These are phyloP conservation scores for Trypanosoma grayi DNA, from an alignment of 208 protist genomes.

Conservation along the genomic window DNA sequence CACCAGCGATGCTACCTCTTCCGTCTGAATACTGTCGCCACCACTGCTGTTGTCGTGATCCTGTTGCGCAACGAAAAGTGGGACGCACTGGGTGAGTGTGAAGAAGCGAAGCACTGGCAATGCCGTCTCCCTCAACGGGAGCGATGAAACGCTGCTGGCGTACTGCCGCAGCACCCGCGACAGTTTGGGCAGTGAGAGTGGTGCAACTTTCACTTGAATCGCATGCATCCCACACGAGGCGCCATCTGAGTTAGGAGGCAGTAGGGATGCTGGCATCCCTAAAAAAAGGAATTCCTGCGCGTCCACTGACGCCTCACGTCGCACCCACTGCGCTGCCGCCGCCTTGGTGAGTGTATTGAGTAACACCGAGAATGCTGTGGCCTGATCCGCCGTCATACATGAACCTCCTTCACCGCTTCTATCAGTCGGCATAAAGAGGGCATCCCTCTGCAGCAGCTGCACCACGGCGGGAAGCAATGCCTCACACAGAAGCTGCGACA, in stretches of 20 bases:
- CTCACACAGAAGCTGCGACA: constrained; percentile 22
- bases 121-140: not conserved
- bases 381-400: not conserved
- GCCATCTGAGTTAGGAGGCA: not conserved
- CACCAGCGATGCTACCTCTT: constrained; percentile 10
- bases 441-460: constrained; percentile 5
- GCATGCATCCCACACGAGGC: not conserved
- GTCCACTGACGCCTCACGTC: not conserved
- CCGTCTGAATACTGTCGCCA: not conserved
- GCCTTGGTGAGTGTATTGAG: constrained; percentile 24
- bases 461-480: constrained; percentile 16
- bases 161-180: not conserved
- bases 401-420: not conserved
- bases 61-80: constrained; percentile 4
- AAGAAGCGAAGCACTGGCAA: constrained; percentile 26
- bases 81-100: constrained; percentile 26
- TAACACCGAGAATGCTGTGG: constrained; percentile 18
- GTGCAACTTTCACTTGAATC: not conserved
- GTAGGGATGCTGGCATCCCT: not conserved
- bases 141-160: not conserved
- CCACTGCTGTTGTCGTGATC: not conserved
- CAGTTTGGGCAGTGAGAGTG: constrained; percentile 3
- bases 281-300: not conserved
- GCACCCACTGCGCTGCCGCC: constrained; percentile 9
- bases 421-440: not conserved